Percentiles rank a stretch among this genome's conserved stretches.
Evolutionary conservation across 805 yeast species (phyloP).

Genomic region (Cephaloascus albidus): DNA sequence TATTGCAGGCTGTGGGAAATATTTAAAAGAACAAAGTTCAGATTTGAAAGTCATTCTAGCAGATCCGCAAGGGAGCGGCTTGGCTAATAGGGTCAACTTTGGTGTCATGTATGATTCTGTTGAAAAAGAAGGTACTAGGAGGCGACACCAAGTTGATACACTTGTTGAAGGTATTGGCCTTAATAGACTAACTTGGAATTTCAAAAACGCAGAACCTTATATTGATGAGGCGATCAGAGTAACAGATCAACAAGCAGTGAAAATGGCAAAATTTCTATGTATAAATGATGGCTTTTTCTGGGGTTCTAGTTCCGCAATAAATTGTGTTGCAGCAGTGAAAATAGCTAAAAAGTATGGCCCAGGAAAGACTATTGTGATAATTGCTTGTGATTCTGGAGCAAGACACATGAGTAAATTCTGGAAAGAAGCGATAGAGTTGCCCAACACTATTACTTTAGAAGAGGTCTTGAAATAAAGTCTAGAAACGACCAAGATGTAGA

Average conservation of each 20-base stretch:
- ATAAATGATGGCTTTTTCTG: conserved; percentile 82
- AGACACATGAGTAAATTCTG: conserved; percentile 90
- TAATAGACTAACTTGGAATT: conserved; percentile 78
- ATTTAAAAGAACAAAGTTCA: conserved; percentile 43
- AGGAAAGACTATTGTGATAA: conserved; percentile 67
- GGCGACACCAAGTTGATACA: conserved; percentile 96
- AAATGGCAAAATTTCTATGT: conserved; percentile 80
- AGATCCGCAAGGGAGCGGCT: conserved; percentile 95
- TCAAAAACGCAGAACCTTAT: conserved; percentile 55
- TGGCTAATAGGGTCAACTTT: conserved; percentile 71
- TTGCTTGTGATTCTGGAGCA: conserved; percentile 89
- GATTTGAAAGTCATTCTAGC: conserved; percentile 55
- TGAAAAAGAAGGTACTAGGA: conserved; percentile 87
- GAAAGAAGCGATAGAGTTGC: conserved; percentile 50
- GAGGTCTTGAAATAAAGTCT: conserved; percentile 19
- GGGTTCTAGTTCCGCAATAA: conserved; percentile 91
- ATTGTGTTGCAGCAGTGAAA: conserved; percentile 80
- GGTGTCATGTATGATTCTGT: conserved; percentile 92
- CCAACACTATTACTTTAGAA: conserved; percentile 23
- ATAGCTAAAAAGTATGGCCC: conserved; percentile 30
- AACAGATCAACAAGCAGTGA: conserved; percentile 68
- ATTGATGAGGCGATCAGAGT: conserved; percentile 80
- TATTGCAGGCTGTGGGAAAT: conserved; percentile 82
- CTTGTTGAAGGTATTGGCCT: conserved; percentile 90
- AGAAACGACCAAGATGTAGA: too few relatives aligned